These are phyloP conservation scores for Lentinula sp. DNA, from an alignment of 768 basidiomycete species.

Conservation along the genomic window DNA sequence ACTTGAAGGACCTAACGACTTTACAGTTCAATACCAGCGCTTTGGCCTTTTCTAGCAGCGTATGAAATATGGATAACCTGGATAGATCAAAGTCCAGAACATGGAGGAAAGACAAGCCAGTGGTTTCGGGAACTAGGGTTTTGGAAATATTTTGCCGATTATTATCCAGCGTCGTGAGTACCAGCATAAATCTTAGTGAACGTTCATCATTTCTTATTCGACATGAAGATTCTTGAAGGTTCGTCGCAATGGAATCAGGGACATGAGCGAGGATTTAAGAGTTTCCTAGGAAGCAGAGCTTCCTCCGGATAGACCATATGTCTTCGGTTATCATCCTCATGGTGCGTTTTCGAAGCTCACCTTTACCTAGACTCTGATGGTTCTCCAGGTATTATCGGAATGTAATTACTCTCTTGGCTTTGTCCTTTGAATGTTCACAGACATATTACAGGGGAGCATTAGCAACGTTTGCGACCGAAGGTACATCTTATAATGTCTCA, in stretches of 20 bases:
- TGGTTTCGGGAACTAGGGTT: conserved; percentile 68
- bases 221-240: conserved; percentile 37
- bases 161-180: conserved; percentile 85
- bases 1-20: not conserved
- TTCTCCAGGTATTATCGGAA: conserved; percentile 85
- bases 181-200: no score
- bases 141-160: conserved; percentile 91
- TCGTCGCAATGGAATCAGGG: not conserved
- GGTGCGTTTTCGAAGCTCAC: conserved; percentile 38
- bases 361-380: not conserved
- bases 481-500: conserved; percentile 25
- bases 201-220: not conserved
- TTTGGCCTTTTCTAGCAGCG: conserved; percentile 78
- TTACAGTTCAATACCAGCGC: conserved; percentile 73
- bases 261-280: not conserved
- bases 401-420: conserved; percentile 46
- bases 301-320: conserved; percentile 86
- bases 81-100: conserved; percentile 72
- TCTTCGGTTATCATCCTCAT: conserved; percentile 99
- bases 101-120: conserved; percentile 61
- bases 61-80: conserved; percentile 77
- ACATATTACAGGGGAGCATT: conserved; percentile 68
- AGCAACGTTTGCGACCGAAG: conserved; percentile 95
- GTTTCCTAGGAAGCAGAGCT: conserved; percentile 73
- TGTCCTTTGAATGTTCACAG: not conserved